Evolutionary conservation across 371 early-diverging fungal species (phyloP).

Genomic region (Encephalitozoon romaleae): DNA sequence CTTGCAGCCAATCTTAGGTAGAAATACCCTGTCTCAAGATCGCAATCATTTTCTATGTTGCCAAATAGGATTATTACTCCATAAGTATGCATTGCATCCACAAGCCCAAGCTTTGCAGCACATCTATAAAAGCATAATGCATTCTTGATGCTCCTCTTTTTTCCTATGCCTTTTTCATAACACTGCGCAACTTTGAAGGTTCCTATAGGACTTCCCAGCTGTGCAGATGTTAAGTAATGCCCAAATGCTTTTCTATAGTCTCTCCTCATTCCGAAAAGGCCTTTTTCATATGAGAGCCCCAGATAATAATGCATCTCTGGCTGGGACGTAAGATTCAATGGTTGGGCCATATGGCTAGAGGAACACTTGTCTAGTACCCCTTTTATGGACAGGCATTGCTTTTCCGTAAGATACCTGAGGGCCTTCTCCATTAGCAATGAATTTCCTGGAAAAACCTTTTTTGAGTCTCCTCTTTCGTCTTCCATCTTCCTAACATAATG

Average conservation of each 20-base stretch:
- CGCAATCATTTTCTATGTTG: constrained; percentile 1
- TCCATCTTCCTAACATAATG: not conserved
- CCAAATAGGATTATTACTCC: constrained; percentile 58
- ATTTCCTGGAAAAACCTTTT: not conserved
- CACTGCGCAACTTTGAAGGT: constrained; percentile 59
- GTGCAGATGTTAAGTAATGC: constrained; percentile 55
- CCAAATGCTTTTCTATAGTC: constrained; percentile 52
- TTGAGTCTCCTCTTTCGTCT: not conserved
- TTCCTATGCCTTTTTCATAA: constrained; percentile 58
- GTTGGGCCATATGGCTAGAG: not conserved
- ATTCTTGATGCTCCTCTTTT: constrained; percentile 34
- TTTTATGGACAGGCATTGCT: not conserved
- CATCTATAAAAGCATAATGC: constrained; percentile 59
- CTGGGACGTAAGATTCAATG: not conserved
- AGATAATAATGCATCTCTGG: constrained; percentile 12
- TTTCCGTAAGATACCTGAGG: not conserved
- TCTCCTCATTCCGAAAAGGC: constrained; percentile 30
- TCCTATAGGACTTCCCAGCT: constrained; percentile 53
- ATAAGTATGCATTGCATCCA: constrained; percentile 58
- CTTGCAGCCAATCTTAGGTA: constrained; percentile 56
- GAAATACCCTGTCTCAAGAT: constrained; percentile 52
- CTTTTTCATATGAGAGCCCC: constrained; percentile 45
- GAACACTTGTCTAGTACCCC: not conserved
- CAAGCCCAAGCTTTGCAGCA: constrained; percentile 60
- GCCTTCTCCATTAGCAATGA: not conserved